Base-by-base conservation (phyloP, 495 filamentous ascomycete species). In the Podospora tetraspora region DNA sequence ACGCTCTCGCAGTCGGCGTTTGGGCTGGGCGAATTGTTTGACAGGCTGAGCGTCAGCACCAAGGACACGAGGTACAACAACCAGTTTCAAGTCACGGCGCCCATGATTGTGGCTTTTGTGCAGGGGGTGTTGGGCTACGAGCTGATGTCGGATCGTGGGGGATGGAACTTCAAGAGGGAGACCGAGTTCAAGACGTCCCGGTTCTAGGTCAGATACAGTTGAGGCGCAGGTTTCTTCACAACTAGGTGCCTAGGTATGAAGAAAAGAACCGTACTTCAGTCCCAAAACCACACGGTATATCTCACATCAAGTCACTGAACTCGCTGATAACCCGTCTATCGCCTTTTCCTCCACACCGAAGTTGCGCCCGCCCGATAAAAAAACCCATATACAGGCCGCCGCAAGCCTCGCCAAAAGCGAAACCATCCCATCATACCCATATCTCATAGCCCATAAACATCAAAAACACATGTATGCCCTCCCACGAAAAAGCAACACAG, bases 51-150 rank as follows among this genome's bases (percentile, higher is more conserved):
- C 1, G 59, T 82, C 23, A 72, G 66, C 58, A 74, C 76, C 10
- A 69, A 74, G 57, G 67, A 72, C 5, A 77, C 69, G 1, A 62
- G 66, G 34, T 77, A 72, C 57, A 72, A 68, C 16, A 62, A 68
- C 34, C 30, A 68, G 29, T 77, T 75, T 61, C 66, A 67, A 1
- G 70, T 81, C 24, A 78, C 77, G 2, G 59, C 77, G 4, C 75
- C 79, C 67, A 76, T 77, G 59, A 56, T 81, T 16, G 66, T 79
- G n/a, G 70, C 78, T 0, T 63, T 83, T 3, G 68, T 82, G 8
- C 78, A 83, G 58, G 75, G 79, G 2, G 74, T 78, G 22, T 59
- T 83, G 52, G 79, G 78, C 7, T 82, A 82, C 30, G 70, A 79
- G 69, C 67, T 70, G 29, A 66, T 81, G 0, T 76, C 73, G 1